Evolutionary conservation across 2,329 filamentous ascomycete genomes (phyloP).

Genomic region (Colletotrichum musae): DNA sequence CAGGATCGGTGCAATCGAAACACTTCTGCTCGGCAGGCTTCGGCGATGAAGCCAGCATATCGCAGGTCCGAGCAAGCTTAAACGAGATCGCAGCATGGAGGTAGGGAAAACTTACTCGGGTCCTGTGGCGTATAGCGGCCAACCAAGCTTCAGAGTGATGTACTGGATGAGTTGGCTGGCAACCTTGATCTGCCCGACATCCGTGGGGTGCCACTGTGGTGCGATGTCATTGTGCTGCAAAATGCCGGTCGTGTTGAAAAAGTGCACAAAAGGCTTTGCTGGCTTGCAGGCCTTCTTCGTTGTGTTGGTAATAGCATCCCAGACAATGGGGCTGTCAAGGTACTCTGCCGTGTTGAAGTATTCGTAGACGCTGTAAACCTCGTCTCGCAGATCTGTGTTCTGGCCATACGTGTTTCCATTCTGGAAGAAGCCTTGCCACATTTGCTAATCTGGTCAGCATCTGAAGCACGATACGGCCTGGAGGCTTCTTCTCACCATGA

Average conservation of each 20-base stretch:
- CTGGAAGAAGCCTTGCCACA: conserved; percentile 68
- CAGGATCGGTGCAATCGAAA: conserved; percentile 17
- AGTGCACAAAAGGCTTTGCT: conserved; percentile 67
- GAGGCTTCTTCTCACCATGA: conserved; percentile 53
- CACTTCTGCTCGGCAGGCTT: conserved; percentile 10
- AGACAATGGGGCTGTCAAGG: conserved; percentile 55
- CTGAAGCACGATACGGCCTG: not conserved
- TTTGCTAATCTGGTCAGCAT: conserved; percentile 53
- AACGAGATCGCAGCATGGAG: conserved; percentile 46
- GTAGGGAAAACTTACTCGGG: conserved; percentile 61
- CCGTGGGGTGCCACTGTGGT: conserved; percentile 72
- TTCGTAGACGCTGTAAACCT: conserved; percentile 65
- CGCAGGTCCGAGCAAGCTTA: conserved; percentile 3
- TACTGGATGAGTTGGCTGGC: conserved; percentile 73
- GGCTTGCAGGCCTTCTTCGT: conserved; percentile 49
- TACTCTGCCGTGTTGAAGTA: conserved; percentile 65
- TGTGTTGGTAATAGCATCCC: conserved; percentile 56
- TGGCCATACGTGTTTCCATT: conserved; percentile 66
- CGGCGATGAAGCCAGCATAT: conserved; percentile 18
- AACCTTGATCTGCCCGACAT: conserved; percentile 73
- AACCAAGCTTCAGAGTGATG: conserved; percentile 68
- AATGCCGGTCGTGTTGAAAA: conserved; percentile 74
- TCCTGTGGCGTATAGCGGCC: conserved; percentile 68
- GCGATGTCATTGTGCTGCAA: conserved; percentile 74
- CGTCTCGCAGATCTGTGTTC: conserved; percentile 61